These are phyloP conservation scores for Kurtzmaniella quercitrusa DNA, from an alignment of 1,139 yeast species.

Conservation along the genomic window DNA sequence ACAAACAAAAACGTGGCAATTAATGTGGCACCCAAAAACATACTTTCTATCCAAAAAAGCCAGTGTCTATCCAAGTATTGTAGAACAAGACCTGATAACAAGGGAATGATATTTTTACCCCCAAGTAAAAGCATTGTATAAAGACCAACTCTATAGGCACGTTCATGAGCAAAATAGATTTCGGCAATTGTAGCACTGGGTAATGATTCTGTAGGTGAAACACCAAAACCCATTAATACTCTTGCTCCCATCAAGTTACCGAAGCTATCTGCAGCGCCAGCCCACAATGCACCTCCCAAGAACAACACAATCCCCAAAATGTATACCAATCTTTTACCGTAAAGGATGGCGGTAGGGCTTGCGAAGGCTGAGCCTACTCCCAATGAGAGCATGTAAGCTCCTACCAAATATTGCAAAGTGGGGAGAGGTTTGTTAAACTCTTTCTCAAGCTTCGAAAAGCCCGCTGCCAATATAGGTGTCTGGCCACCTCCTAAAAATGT, in stretches of 20 bases:
- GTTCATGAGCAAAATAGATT: slow-evolving; percentile 60
- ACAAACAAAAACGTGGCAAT: slow-evolving; percentile 50
- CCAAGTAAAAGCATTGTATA: slow-evolving; percentile 60
- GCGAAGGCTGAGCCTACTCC: slow-evolving; percentile 58
- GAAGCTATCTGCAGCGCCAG: slow-evolving; percentile 45
- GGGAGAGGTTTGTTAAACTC: slow-evolving; percentile 44
- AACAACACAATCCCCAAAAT: slow-evolving; percentile 47
- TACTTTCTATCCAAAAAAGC: slow-evolving; percentile 59
- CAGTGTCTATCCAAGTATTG: slow-evolving; percentile 51
- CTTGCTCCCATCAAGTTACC: slow-evolving; percentile 56
- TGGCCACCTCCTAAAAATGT: slow-evolving; percentile 63
- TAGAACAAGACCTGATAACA: slow-evolving; percentile 53
- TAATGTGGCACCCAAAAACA: slow-evolving; percentile 47
- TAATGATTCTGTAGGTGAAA: slow-evolving; percentile 59
- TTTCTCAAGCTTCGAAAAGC: slow-evolving; percentile 35
- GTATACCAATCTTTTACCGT: slow-evolving; percentile 58
- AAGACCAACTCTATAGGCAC: slow-evolving; percentile 61
- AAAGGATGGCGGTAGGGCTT: slow-evolving; percentile 55
- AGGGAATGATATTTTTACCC: slow-evolving; percentile 58
- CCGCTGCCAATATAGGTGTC: slow-evolving; percentile 60
- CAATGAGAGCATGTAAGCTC: slow-evolving; percentile 56
- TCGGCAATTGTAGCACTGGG: slow-evolving; percentile 64
- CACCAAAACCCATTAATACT: slow-evolving; percentile 55
- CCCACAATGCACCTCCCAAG: slow-evolving; percentile 54
- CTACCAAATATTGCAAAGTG: slow-evolving; percentile 52